Conservation (phyloP, 1,284 basidiomycete genomes). For the Anthracocystis setariae region DNA sequence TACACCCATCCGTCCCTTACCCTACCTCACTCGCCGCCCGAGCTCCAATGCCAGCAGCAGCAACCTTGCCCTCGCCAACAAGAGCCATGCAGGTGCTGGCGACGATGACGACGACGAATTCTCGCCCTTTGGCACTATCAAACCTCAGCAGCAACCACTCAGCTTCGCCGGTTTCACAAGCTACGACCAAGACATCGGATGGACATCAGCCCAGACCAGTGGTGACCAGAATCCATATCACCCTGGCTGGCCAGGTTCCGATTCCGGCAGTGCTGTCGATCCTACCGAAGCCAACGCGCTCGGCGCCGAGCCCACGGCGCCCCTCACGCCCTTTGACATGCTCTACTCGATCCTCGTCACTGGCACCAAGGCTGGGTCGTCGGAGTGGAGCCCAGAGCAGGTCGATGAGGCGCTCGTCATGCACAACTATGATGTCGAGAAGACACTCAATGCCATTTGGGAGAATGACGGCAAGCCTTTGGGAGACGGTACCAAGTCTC, state of each 20-base stretch:
- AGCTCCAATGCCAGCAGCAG: conserved; percentile 51
- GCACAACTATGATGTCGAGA: conserved; percentile 92
- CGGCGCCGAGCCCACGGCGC: conserved; percentile 72
- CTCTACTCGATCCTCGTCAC: conserved; percentile 83
- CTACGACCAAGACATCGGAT: conserved; percentile 35
- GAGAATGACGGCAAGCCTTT: conserved; percentile 70
- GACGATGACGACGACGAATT: conserved; percentile 73
- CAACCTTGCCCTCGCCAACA: conserved; percentile 51
- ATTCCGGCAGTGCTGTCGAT: conserved; percentile 3
- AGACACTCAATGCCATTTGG: conserved; percentile 89
- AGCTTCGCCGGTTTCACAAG: conserved; percentile 30
- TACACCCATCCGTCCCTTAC: conserved; percentile 31
- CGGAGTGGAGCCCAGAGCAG: conserved; percentile 77
- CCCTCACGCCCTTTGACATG: conserved; percentile 95
- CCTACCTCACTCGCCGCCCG: conserved; percentile 30
- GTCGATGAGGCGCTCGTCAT: conserved; percentile 89
- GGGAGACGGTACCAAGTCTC: conserved; percentile 30
- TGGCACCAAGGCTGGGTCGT: conserved; percentile 46
- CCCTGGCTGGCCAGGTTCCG: conserved; percentile 10
- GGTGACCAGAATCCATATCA: conserved; percentile 8
- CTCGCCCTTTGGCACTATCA: conserved; percentile 70
- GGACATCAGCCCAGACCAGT: conserved; percentile 21
- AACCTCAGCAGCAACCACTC: conserved; percentile 31
- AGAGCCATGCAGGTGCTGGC: conserved; percentile 52
- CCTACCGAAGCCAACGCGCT: conserved; percentile 15